Base-by-base conservation (phyloP, 108 stramenopile species). In the Epipyxis sp. region DNA sequence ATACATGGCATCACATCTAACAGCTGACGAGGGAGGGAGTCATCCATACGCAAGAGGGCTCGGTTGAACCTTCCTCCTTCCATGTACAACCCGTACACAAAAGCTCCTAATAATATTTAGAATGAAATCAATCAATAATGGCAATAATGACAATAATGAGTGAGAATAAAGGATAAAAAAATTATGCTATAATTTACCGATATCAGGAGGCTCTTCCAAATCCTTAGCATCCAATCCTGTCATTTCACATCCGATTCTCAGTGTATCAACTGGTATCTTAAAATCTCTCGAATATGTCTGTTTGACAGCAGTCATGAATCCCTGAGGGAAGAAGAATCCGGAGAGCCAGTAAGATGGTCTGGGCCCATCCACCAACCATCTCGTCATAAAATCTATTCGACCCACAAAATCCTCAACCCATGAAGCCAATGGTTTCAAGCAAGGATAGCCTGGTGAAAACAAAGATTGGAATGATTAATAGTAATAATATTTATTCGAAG, bases 281-380 rank as follows among this genome's bases (percentile, higher is more conserved):
- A 80, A 69, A 44, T 84, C 59, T 41, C 87, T 85, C 1, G 82
- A 79, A 76, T 86, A 82, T 1, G 82, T 86, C 35, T 87, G 87
- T 69, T 86, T 72, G 27, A 86, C 83, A 32, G 79, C 85, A 6
- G 87, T 87, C 81, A 86, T 86, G 43, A 87, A 87, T 35, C 87
- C 87, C 76, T 88, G 87, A 0, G 87, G 87, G 69, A 88, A 88
- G 79, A 88, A 88, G 86, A 88, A 88, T 0, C 85, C 83, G 0
- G 80, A 45, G 42, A 88, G 59, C 87, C 87, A 88, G 71, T 81
- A 88, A 34, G 77, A 69, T 32, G 76, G n/a, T 0, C 86, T 83
- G 20, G 85, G 86, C 1, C 87, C 87, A 6, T 84, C 59, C 6
- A 13, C 50, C 0, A 88, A 59, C 87, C 87, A 88, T 2, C 25